Percentiles rank a stretch among this genome's conserved stretches.
phyloP scores from a whole-genome alignment of 805 yeast genomes.

The Saitoella complicata region DNA sequence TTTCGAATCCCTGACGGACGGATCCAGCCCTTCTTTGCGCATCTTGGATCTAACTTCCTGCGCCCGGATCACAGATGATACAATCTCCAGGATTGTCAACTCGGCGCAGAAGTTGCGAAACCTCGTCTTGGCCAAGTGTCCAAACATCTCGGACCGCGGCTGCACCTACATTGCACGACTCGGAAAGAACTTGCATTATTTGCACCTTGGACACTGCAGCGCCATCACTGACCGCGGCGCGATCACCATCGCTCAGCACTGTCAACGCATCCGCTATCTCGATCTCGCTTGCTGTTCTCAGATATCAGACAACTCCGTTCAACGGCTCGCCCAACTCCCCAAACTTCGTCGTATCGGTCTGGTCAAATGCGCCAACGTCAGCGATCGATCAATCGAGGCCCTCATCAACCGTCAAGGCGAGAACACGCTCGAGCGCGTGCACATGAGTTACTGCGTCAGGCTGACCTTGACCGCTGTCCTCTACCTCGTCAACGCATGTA shows the following conservation, averaged over 20 bases:
- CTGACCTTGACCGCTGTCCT: conserved; percentile 58
- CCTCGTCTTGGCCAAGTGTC: conserved; percentile 78
- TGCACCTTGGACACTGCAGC: conserved; percentile 88
- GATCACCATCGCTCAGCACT: conserved; percentile 49
- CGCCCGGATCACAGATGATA: conserved; percentile 58
- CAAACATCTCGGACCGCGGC: conserved; percentile 68
- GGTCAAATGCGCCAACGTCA: conserved; percentile 77
- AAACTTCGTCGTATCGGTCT: conserved; percentile 78
- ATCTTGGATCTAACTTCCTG: conserved; percentile 77
- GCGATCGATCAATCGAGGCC: conserved; percentile 64
- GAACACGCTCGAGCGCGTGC: conserved; percentile 81
- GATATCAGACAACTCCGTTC: conserved; percentile 66
- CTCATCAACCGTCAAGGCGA: conserved; percentile 42
- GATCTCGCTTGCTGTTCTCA: conserved; percentile 91
- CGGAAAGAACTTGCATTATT: conserved; percentile 67
- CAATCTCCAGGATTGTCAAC: conserved; percentile 53
- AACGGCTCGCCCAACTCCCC: conserved; percentile 60
- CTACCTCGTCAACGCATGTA: conserved; percentile 60
- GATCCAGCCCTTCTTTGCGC: conserved; percentile 33
- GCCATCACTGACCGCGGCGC: conserved; percentile 85
- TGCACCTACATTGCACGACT: conserved; percentile 53
- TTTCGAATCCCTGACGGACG: conserved; percentile 24
- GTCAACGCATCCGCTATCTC: conserved; percentile 77
- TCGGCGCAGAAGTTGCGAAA: conserved; percentile 78
- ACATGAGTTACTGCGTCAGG: conserved; percentile 76